Percentiles rank a stretch among this genome's conserved stretches.
Conservation (phyloP, 805 yeast genomes). For the Blastobotrys mokoenaii region DNA sequence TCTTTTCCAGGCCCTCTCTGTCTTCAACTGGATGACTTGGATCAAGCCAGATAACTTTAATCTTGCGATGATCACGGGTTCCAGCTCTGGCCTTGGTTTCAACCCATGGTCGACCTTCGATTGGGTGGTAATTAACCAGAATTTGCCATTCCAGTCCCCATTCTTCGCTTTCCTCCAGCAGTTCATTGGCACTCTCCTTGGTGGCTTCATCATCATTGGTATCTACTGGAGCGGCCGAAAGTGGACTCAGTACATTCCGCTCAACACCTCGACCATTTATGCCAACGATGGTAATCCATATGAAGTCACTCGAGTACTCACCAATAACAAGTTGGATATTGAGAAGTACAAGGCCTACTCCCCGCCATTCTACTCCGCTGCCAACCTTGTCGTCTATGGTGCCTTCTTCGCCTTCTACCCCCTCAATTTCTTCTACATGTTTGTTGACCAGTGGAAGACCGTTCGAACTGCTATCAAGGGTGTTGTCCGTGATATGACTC, state of each 20-base stretch:
- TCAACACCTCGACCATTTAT: conserved; percentile 45
- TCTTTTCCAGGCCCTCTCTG: conserved; percentile 47
- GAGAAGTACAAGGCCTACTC: conserved; percentile 41
- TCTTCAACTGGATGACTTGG: conserved; percentile 55
- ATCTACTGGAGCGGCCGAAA: conserved; percentile 47
- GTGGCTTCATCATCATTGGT: conserved; percentile 37
- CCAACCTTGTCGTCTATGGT: conserved; percentile 44
- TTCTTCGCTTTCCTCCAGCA: conserved; percentile 43
- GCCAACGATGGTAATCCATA: conserved; percentile 44
- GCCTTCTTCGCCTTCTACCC: conserved; percentile 47
- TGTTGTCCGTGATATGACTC: conserved; percentile 6
- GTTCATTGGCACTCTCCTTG: conserved; percentile 36
- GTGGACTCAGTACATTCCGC: conserved; percentile 54
- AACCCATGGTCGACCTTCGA: conserved; percentile 36
- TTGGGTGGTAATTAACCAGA: conserved; percentile 34
- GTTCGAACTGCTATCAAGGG: background rate
- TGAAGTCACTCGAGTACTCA: conserved; percentile 39
- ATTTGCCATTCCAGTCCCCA: conserved; percentile 41
- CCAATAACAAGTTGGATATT: conserved; percentile 32
- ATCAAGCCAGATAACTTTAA: conserved; percentile 42
- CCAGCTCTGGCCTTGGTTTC: conserved; percentile 28
- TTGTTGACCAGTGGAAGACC: conserved; percentile 7
- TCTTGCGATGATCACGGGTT: conserved; percentile 43
- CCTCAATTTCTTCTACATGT: conserved; percentile 38
- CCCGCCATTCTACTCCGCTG: conserved; percentile 53